Base-by-base conservation (phyloP, 2,329 filamentous ascomycete genomes). In the Penicillium nordicum region DNA sequence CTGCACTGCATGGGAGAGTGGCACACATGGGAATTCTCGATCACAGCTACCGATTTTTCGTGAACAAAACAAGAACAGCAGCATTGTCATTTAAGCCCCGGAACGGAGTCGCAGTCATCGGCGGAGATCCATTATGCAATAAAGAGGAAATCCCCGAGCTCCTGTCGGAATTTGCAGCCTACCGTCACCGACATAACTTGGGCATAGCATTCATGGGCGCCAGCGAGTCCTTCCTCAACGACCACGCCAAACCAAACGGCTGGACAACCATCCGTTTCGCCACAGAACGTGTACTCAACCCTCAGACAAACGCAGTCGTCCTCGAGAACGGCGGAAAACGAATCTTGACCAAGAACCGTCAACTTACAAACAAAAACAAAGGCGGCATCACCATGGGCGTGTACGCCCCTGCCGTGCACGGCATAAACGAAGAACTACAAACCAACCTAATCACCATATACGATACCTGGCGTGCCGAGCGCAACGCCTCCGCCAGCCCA, bases 11-110 rank as follows among this genome's bases (percentile, higher is more conserved):
- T 57, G 74, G 75, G 7, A 67, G 68, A 16, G 72, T 76, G 1
- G 75, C 75, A 5, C 73, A 78, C 53, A 77, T 77, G 75, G 74
- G 74, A 2, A 69, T 78, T n/a, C 68, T 76, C 1, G 76, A 78
- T 43, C 69, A 62, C 8, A 75, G 71, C 46, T 77, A 77, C 53
- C 67, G 60, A 5, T 73, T 77, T 57, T 78, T 77, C 54, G 63
- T 78, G 16, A 76, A 73, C 47, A 65, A 67, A 38, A 55, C 64
- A 12, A 62, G 60, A 14, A 70, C 70, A 7, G 75, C 65, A 8
- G 75, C 70, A 0, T 60, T 78, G 0, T 75, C 70, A 34, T 78
- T 72, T 64, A 77, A 76, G 53, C 55, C 74, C 0, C 69, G 72
- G 27, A 69, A 72, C 49, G 58, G 67, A 1, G 67, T 77, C 4